phyloP scores from a whole-genome alignment of 2,329 filamentous ascomycete species.

The Biscogniauxia sp. region DNA sequence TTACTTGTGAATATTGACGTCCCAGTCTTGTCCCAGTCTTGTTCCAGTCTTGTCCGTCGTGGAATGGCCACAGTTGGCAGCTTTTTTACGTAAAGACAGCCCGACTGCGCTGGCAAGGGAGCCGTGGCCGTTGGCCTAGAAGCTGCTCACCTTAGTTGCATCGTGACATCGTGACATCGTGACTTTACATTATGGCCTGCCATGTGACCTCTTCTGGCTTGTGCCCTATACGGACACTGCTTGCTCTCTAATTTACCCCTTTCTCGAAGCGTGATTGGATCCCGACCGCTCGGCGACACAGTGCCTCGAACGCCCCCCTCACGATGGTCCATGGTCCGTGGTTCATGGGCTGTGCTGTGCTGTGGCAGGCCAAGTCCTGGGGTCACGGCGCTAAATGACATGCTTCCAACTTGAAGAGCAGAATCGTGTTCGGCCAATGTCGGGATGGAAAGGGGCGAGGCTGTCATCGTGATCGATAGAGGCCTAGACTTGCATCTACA shows the following conservation, averaged over 20 bases:
- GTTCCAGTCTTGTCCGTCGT: not conserved
- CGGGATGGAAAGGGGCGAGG: slow-evolving; percentile 2
- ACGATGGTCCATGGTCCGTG: not conserved
- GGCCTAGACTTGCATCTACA: not conserved
- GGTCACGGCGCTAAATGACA: slow-evolving; percentile 2
- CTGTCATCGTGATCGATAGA: not conserved
- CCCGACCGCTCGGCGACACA: not conserved
- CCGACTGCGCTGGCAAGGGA: not conserved
- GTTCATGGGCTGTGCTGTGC: not conserved
- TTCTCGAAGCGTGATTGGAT: not conserved
- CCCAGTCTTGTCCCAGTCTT: too few relatives aligned
- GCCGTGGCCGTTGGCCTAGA: not conserved
- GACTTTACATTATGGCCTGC: not conserved
- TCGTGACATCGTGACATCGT: not conserved
- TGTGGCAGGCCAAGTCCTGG: not conserved
- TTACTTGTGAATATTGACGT: not conserved
- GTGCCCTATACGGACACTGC: not conserved
- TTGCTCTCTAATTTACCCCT: too few relatives aligned
- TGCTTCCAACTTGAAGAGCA: slow-evolving; percentile 1
- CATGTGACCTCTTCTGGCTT: not conserved
- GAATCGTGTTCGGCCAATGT: slow-evolving; percentile 9
- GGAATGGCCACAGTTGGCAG: not conserved
- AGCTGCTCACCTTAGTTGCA: not conserved
- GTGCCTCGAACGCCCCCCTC: too few relatives aligned
- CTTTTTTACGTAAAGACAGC: not conserved